These are phyloP conservation scores for Chytriomyces confervae DNA, from an alignment of 192 early-diverging fungal species.

Conservation along the genomic window DNA sequence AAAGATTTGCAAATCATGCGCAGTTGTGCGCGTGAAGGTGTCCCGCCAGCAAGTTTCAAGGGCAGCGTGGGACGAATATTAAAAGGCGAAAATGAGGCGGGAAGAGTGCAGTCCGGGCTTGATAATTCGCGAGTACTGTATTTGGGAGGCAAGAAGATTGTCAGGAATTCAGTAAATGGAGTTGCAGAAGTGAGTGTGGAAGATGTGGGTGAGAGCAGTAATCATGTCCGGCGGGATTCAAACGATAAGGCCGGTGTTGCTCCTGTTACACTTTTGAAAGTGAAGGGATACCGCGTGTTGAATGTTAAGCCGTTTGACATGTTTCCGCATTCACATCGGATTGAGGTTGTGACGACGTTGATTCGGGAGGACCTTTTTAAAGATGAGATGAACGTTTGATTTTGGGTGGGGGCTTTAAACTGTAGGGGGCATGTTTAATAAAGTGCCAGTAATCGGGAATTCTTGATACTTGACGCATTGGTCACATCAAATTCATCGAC, in stretches of 20 bases:
- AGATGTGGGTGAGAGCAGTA: not conserved
- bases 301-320: conserved; percentile 73
- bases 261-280: conserved; percentile 14
- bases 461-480: too few relatives aligned
- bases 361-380: conserved; percentile 49
- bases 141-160: conserved; percentile 37
- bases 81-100: not conserved
- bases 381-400: not conserved
- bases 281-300: conserved; percentile 62
- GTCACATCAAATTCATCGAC: too few relatives aligned
- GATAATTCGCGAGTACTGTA: conserved; percentile 2
- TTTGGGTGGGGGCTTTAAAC: too few relatives aligned
- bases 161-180: not conserved
- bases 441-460: too few relatives aligned
- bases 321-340: conserved; percentile 75
- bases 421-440: too few relatives aligned
- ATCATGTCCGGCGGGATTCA: not conserved
- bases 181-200: not conserved
- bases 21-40: conserved; percentile 10
- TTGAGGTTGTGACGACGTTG: conserved; percentile 70
- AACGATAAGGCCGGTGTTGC: not conserved
- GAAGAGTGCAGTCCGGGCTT: not conserved
- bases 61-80: conserved; percentile 6
- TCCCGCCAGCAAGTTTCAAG: conserved; percentile 6
- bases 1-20: conserved; percentile 61